Evolutionary conservation across 2,329 filamentous ascomycete species (phyloP), one percentile per base, ranked within the genome.

Genomic region (Diplodia sapinea): DNA sequence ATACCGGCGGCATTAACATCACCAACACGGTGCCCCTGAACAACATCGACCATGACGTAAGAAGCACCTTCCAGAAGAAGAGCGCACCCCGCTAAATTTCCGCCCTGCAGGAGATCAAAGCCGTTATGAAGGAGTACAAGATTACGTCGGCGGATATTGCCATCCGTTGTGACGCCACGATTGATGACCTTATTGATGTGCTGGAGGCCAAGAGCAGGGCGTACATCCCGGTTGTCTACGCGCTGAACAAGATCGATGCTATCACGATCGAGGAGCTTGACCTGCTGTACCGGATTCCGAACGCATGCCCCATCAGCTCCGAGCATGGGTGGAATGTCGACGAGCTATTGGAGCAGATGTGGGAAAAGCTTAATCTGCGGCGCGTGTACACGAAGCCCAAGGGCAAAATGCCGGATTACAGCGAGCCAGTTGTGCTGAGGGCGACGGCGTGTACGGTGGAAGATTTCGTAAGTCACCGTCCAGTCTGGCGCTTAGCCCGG

Each of bases 141-240:
- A 98, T 99, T 81, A 91, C 92, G 72, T 97, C 94, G 66, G 95
- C 94, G 63, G 95, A 99, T 81, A 96, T 99, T 76, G 92, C 94
- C 57, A 98, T 99, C 79, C 91, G 95, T 71, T 99, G 95, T 80
- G 95, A 99, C 80, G 95, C 95, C 67, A 99, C 95, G 1, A 89
- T 99, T 70, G 95, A 99, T 80, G 95, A 99, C 79, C 81, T 99
- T 71, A 99, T 99, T 76, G 95, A 99, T 80, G 83, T 99, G 23
- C 87, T 99, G 55, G 95, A 99, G 80, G 94, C 94, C 56, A 97
- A 92, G 85, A 93, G 91, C 78, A 88, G 95, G 80, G 93, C 92
- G 78, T 99, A 99, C 79, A 98, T 99, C 72, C 95, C 95, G n/a
- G 95, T 98, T 71, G 92, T 99, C 66, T 99, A 99, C 82, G 95